Percentiles rank a stretch among this genome's conserved stretches.
phyloP scores from a whole-genome alignment of 192 early-diverging fungal species.

The Coemansia sp. region DNA sequence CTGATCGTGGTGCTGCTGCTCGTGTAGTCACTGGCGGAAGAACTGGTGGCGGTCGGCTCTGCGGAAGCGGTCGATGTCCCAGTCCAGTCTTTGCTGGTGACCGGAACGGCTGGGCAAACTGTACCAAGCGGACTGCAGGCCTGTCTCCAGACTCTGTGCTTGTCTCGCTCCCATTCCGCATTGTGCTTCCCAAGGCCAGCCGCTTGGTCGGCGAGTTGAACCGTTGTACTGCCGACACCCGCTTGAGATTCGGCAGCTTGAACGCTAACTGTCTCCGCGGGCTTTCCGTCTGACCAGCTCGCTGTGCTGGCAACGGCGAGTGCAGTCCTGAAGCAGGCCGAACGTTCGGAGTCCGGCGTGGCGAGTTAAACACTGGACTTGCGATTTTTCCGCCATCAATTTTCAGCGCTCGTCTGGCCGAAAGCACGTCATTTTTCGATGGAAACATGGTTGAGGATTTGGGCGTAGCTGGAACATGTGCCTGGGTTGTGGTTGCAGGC shows the following conservation, averaged over 20 bases:
- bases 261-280: slow-evolving; percentile 20
- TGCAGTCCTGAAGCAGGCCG: background rate
- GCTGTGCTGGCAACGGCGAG: background rate
- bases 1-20: background rate
- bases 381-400: slow-evolving; percentile 5
- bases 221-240: slow-evolving; percentile 10
- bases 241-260: slow-evolving; percentile 31
- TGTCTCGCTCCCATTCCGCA: too few species aligned
- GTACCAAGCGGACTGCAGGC: too few species aligned
- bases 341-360: background rate
- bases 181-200: background rate
- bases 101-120: too few species aligned
- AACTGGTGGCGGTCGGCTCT: slow-evolving; percentile 12
- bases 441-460: slow-evolving; percentile 27
- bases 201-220: slow-evolving; percentile 51
- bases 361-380: slow-evolving; percentile 15
- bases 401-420: slow-evolving; percentile 36
- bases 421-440: slow-evolving; percentile 39
- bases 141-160: too few species aligned
- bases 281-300: too few species aligned
- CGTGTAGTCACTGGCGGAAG: slow-evolving; percentile 25
- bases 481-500: background rate
- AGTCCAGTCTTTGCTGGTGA: background rate
- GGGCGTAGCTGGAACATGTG: background rate
- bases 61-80: background rate